phyloP scores from a whole-genome alignment of 129 eudicot genomes.

The Flaveria sonorensis region DNA sequence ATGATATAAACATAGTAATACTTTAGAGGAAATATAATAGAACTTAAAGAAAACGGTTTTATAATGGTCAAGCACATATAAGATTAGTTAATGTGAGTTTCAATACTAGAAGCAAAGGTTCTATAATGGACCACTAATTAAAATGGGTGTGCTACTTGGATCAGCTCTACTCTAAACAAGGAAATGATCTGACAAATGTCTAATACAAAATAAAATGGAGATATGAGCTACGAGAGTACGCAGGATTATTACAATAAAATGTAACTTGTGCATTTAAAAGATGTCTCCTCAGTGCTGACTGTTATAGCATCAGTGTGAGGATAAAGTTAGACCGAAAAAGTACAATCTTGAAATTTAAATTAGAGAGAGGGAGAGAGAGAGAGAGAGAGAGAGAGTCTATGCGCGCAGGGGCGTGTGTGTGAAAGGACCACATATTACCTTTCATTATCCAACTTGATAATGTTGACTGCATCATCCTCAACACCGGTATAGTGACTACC shows the following conservation, averaged over 20 bases:
- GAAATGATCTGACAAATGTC: not conserved
- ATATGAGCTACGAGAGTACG: not conserved
- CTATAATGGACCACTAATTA: not conserved
- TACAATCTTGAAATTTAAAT: not conserved
- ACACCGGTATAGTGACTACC: constrained; percentile 97
- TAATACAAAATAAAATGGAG: not conserved
- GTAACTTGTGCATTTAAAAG: not conserved
- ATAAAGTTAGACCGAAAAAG: constrained; percentile 17
- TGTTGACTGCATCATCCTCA: constrained; percentile 94
- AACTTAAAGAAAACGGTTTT: not conserved
- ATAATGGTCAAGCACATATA: constrained; percentile 1
- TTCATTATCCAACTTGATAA: constrained; percentile 73
- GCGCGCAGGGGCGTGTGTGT: not conserved
- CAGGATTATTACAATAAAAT: not conserved
- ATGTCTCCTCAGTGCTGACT: not conserved
- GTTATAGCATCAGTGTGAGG: constrained; percentile 8
- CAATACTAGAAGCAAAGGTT: constrained; percentile 9
- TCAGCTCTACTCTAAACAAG: constrained; percentile 8
- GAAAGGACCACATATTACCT: constrained; percentile 46
- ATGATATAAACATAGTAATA: constrained; percentile 15
- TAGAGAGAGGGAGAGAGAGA: not conserved
- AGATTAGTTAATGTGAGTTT: constrained; percentile 16
- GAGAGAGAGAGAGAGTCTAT: not conserved
- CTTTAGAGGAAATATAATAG: not conserved
- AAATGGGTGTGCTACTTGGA: no score